Evolutionary conservation across 495 filamentous ascomycete species (phyloP).

Genomic region (Aspergillus kassunensis): DNA sequence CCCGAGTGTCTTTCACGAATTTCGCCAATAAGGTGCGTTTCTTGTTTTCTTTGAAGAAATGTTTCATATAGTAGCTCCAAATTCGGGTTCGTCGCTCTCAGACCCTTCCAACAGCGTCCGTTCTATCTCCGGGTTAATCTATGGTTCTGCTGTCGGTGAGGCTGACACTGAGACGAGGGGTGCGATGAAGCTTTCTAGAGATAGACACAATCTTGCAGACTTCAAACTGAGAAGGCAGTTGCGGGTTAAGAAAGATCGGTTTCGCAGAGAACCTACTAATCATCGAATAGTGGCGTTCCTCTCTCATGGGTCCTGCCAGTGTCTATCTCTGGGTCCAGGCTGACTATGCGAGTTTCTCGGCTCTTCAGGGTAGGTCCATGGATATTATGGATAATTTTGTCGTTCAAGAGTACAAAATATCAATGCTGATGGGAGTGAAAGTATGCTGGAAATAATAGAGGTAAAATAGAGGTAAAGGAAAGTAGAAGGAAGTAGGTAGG

Average conservation of each 20-base stretch:
- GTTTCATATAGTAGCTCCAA: slow-evolving; percentile 1
- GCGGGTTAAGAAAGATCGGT: slow-evolving; percentile 12
- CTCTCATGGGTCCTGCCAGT: slow-evolving; percentile 3
- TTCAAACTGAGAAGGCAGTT: neutral
- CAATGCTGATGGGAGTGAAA: no score
- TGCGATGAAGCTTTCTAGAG: slow-evolving; percentile 28
- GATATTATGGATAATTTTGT: no score
- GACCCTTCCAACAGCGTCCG: neutral
- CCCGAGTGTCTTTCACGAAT: slow-evolving; percentile 6
- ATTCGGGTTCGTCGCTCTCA: neutral
- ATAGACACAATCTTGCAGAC: no score
- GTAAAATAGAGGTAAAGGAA: no score
- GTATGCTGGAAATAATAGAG: no score
- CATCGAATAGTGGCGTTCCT: slow-evolving; percentile 2
- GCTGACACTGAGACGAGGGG: slow-evolving; percentile 15
- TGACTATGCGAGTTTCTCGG: slow-evolving; percentile 7
- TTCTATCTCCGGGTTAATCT: neutral
- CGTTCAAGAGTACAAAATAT: no score
- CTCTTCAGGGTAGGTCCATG: no score
- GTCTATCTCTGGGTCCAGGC: slow-evolving; percentile 6
- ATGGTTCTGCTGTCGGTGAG: neutral
- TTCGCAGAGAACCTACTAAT: slow-evolving; percentile 18
- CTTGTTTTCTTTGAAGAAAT: neutral
- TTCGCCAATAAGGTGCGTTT: slow-evolving; percentile 9
- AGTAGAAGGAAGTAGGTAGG: no score